Conservation (phyloP, 306 rosid species). For the Lathyrus aphaca region DNA sequence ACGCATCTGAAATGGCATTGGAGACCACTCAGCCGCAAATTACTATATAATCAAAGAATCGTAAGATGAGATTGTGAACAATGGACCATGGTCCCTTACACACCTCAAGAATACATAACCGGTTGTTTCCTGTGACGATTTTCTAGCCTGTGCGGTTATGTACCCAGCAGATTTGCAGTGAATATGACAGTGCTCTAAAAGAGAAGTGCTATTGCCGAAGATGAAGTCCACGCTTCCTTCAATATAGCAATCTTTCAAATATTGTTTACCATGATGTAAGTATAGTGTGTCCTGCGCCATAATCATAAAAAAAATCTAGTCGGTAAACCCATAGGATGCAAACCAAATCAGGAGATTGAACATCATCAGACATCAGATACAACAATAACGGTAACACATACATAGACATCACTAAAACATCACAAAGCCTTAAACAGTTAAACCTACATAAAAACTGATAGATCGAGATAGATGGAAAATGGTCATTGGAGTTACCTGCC, state of each 20-base stretch:
- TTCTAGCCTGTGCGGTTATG: conserved; percentile 87
- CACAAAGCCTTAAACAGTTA: conserved; percentile 17
- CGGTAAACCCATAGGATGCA: conserved; percentile 16
- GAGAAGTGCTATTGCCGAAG: conserved; percentile 97
- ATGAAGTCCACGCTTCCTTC: conserved; percentile 98
- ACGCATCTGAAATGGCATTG: conserved; percentile 68
- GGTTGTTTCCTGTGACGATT: conserved; percentile 89
- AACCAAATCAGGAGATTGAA: conserved; percentile 30
- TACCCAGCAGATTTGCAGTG: conserved; percentile 88
- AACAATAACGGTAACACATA: background rate
- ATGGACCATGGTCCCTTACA: conserved; percentile 28
- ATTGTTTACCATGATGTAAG: conserved; percentile 91
- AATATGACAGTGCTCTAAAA: conserved; percentile 90
- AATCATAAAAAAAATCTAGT: conserved; percentile 22
- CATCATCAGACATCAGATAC: background rate
- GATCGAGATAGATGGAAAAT: background rate
- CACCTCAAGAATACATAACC: conserved; percentile 96
- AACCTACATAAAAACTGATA: conserved; percentile 24
- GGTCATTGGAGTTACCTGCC: conserved; percentile 73
- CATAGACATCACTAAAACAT: background rate
- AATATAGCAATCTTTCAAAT: conserved; percentile 88
- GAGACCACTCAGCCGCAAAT: conserved; percentile 28
- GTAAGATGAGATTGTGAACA: conserved; percentile 48
- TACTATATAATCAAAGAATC: background rate
- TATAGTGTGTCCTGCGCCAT: conserved; percentile 80